Percentiles rank a stretch among this genome's conserved stretches.
Conservation (phyloP, 1,139 yeast species). For the Geotrichum citri-aurantii region DNA sequence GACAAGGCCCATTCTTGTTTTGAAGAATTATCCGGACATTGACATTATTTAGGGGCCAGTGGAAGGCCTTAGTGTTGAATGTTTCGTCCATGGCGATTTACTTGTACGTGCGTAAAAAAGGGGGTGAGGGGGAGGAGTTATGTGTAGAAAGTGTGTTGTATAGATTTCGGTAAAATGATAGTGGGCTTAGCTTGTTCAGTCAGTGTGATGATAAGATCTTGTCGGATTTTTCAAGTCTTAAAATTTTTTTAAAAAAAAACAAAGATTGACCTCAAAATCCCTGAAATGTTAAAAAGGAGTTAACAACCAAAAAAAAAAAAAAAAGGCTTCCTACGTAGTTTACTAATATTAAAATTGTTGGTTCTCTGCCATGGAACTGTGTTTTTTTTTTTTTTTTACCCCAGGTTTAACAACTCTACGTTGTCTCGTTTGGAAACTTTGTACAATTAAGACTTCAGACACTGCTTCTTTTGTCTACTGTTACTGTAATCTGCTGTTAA, state of each 20-base stretch:
- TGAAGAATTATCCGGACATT: conserved; percentile 57
- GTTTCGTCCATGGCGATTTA: conserved; percentile 17
- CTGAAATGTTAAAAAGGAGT: not conserved
- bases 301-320: too few species aligned
- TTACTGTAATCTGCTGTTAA: too few species aligned
- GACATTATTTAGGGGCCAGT: conserved; percentile 9
- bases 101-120: too few species aligned
- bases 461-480: too few species aligned
- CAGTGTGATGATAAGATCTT: not conserved
- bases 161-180: not conserved
- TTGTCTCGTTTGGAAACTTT: not conserved
- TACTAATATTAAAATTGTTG: not conserved
- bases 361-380: not conserved
- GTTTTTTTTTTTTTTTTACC: not conserved
- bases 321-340: not conserved
- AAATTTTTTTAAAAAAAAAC: not conserved
- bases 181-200: not conserved
- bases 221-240: not conserved
- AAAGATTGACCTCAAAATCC: not conserved
- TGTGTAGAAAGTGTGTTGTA: not conserved
- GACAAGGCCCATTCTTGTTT: conserved; percentile 84
- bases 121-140: not conserved
- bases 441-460: too few species aligned
- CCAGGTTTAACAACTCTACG: not conserved
- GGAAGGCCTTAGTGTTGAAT: conserved; percentile 25